Evolutionary conservation across 1,284 basidiomycete species (phyloP), one percentile per base, ranked within the genome.

Genomic region (Mycosarcoma maydis): DNA sequence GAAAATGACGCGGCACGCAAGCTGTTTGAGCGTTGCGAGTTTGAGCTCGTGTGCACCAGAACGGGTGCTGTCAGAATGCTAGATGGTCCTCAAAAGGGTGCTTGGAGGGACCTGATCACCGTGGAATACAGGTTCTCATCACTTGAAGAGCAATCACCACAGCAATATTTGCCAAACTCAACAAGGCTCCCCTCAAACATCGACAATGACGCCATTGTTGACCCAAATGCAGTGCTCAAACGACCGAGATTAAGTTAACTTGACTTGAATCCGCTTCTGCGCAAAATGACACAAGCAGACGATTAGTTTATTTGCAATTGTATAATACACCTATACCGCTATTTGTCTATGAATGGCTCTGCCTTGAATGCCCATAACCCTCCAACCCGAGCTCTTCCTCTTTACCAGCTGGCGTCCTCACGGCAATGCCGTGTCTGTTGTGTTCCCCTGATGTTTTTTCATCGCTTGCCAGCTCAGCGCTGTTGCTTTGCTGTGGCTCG

Each of bases 371-470:
- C 14, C 66, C 66, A 27, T 62, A 69, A 1, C 66, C 66, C 24
- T 69, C 66, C 34, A 69, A 46, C 2, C 66, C 55, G 3, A 69
- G 55, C 39, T 69, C 66, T 20, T 69, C 66, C 17, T 69, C 66
- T 24, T 44, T 53, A 4, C 66, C 66, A 0, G 66, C 56, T 1
- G 59, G 59, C 2, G 50, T 56, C 8, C 66, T 34, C 2, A 69
- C 66, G 9, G 59, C 55, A 7, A 69, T 54, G 6, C 65, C 65
- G 32, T 58, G 65, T 14, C 65, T 51, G 34, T 40, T 38, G n/a
- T 33, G 40, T 36, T 66, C 62, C 20, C 16, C 47, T 1, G 50
- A 60, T 33, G n/a, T 44, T n/a, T 48, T 53, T 0, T 36, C 34
- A 24, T 53, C 51, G 6, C 24, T 50, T 1, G 19, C 49, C 19